These are phyloP conservation scores for Chytriomyces sp. DNA, from an alignment of 192 early-diverging fungal species.

Conservation along the genomic window DNA sequence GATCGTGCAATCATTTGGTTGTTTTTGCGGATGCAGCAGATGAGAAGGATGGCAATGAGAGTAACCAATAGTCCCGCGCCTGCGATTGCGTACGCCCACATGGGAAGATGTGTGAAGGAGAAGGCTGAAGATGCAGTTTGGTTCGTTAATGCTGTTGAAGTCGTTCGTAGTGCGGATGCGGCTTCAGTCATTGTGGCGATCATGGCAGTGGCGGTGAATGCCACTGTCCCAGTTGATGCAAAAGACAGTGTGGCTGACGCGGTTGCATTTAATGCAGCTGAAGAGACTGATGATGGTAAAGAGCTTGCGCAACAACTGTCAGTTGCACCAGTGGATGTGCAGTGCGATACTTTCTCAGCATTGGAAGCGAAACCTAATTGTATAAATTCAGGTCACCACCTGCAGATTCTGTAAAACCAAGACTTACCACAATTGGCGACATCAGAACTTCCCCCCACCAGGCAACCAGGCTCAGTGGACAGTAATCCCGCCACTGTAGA, in stretches of 20 bases:
- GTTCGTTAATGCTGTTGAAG: background rate
- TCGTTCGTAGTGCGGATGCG: background rate
- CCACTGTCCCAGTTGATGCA: background rate
- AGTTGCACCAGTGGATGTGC: background rate
- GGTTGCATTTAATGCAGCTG: background rate
- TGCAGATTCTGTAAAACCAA: too few relatives aligned
- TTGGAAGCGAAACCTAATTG: background rate
- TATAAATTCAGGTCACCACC: too few relatives aligned
- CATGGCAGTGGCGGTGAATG: background rate
- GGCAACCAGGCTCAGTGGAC: background rate
- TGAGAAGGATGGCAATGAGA: background rate
- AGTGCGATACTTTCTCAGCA: too few relatives aligned
- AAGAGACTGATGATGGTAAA: background rate
- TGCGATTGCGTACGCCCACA: background rate
- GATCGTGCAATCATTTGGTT: background rate
- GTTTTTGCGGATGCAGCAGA: background rate
- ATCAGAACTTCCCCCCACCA: background rate
- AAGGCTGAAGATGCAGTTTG: background rate
- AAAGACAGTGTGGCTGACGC: background rate
- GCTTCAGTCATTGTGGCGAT: background rate
- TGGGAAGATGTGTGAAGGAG: background rate
- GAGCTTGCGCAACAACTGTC: background rate
- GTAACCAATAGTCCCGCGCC: background rate
- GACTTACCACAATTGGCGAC: slow-evolving; percentile 13
- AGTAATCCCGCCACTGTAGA: background rate